phyloP scores from a whole-genome alignment of 2,329 filamentous ascomycete genomes.

The Nannizziopsis barbatae region DNA sequence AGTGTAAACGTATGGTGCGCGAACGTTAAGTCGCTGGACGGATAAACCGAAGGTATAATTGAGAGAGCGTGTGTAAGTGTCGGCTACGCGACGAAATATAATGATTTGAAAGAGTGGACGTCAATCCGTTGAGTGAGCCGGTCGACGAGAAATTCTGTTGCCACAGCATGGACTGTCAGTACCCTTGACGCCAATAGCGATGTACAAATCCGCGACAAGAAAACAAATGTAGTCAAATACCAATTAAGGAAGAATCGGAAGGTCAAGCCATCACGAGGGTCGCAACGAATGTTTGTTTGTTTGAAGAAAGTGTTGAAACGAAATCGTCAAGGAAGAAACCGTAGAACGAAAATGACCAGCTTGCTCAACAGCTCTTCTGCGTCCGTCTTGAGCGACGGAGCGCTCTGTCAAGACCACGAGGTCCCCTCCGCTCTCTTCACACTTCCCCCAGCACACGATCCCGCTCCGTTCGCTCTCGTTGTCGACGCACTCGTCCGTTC shows the following conservation, averaged over 20 bases:
- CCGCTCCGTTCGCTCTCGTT: neutral
- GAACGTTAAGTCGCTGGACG: constrained; percentile 6
- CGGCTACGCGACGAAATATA: constrained; percentile 8
- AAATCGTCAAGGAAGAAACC: neutral
- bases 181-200: neutral
- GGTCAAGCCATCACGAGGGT: constrained; percentile 1
- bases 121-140: constrained; percentile 12
- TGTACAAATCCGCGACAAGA: neutral
- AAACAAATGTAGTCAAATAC: neutral
- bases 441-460: neutral
- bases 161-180: constrained; percentile 4
- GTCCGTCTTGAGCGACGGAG: neutral
- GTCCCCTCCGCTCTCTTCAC: neutral
- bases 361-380: constrained; percentile 5
- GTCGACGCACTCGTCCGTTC: neutral
- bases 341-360: neutral
- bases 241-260: neutral
- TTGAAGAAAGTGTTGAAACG: neutral
- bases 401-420: neutral
- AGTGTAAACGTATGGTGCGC: constrained; percentile 9
- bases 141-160: constrained; percentile 3
- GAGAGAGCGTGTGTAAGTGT: constrained; percentile 8
- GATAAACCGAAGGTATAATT: neutral
- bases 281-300: neutral
- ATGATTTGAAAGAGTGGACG: constrained; percentile 15